Base-by-base conservation (phyloP, 2,329 filamentous ascomycete species). In the Tolypocladium album region DNA sequence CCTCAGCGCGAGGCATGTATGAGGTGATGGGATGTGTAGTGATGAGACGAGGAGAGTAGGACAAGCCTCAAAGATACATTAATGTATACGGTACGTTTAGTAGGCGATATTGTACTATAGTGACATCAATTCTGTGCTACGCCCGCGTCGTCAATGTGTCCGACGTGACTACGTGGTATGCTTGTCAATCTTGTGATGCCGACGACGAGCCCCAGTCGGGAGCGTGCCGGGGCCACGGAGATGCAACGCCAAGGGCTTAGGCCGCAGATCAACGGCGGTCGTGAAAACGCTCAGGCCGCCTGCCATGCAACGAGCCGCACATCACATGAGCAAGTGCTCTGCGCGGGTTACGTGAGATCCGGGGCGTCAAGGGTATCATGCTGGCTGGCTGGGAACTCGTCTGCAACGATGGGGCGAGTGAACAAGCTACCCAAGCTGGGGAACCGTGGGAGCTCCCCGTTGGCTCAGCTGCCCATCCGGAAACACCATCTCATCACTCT, bases 1-100 rank as follows among this genome's bases (percentile, higher is more conserved):
- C 57, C 76, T 92, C 64, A 90, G 88, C 67, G 84, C 88, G 58
- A 77, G 82, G 64, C 80, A 82, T 67, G 74, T 70, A 68, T 79
- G 66, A 74, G 68, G 60, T 71, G 64, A 74, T 62, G 61, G 65
- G 45, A 61, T n/a, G 40, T n/a, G 40, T 9, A 2, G 4, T 43
- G 40, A 43, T n/a, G 34, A 55, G 57, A 34, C 22, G 36, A 52
- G 47, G 45, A 24, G 36, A 22, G n/a, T 43, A n/a, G 56, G 39
- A 58, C 24, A 13, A 56, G 24, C 24, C 53, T 7, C 22, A n/a
- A 34, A 53, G 24, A 40, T 9, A 15, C 12, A 36, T 31, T 15
- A 5, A 42, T 59, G 58, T 59, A 50, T 47, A 36, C 22, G 31
- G 40, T 47, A 36, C 36, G 31, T 36, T n/a, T 36, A 36, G 50